Evolutionary conservation across 2,329 filamentous ascomycete species (phyloP), one percentile per base, ranked within the genome.

Genomic region (Taxawa tesnikishii): DNA sequence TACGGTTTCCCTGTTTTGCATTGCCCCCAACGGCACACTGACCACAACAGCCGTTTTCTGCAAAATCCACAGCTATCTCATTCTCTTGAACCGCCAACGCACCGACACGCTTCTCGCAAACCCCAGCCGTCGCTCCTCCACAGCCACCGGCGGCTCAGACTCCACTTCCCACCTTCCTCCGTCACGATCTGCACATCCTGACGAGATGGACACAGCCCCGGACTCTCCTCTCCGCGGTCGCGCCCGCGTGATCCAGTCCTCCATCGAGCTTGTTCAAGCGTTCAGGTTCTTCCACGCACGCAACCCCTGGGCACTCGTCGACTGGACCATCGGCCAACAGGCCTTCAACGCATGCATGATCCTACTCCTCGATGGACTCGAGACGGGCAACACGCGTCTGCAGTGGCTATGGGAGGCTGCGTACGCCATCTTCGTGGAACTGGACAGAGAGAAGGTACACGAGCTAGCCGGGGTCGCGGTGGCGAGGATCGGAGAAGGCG

Each of bases 291-390:
- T 65, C 43, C 51, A 60, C 17, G 41, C 48, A n/a, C 55, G 59
- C 25, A 44, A 58, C 10, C 61, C 56, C 11, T 54, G 55, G 14
- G 58, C 59, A 2, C 46, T 67, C 19, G 55, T 65, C 23, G 64
- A 58, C 39, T 67, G 63, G 63, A 60, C 53, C 0, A 55, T 65
- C 41, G 56, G 56, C 21, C 64, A 67, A 37, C 60, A 65, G 46
- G 61, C 62, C 3, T 67, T 67, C 50, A 66, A 65, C 35, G 59
- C 62, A 7, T 59, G 55, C 37, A 65, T 65, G 61, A 61, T 68
- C 14, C 43, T 68, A 5, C 48, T 65, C 2, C 48, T 64, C 2
- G 61, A 65, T 30, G 59, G 59, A 6, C 49, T 63, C 37, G 62
- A 66, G 43, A 56, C 55, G 2, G 50, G 49, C 12, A 51, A 56